Evolutionary conservation across 306 rosid species (phyloP).

Genomic region (Corylus heterophylla): DNA sequence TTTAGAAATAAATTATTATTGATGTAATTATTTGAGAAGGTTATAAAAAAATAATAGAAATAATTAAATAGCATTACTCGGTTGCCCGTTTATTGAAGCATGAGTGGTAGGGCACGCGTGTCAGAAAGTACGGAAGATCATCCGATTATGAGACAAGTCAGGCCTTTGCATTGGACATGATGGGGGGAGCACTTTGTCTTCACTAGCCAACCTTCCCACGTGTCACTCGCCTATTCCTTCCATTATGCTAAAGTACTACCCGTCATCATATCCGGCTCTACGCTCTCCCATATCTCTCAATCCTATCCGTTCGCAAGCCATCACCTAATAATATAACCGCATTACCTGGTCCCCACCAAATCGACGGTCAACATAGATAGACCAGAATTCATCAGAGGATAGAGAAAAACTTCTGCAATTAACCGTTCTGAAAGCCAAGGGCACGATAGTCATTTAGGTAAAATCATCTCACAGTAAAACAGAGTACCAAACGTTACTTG

Average conservation of each 20-base stretch:
- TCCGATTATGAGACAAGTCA: conserved; percentile 10
- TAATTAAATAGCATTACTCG: too few relatives aligned
- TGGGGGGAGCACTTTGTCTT: conserved; percentile 21
- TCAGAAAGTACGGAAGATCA: conserved; percentile 17
- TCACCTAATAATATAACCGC: too few relatives aligned
- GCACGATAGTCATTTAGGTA: conserved; percentile 8
- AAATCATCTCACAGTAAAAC: too few relatives aligned
- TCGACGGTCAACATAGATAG: too few relatives aligned
- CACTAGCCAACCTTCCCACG: not conserved
- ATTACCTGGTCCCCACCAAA: too few relatives aligned
- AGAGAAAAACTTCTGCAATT: too few relatives aligned
- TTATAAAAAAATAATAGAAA: too few relatives aligned
- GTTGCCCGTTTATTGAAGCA: not conserved
- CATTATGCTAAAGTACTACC: not conserved
- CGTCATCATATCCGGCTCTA: too few relatives aligned
- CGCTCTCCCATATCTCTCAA: not conserved
- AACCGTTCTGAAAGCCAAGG: not conserved
- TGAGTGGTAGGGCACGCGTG: not conserved
- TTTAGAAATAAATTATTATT: too few relatives aligned
- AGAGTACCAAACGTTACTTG: too few relatives aligned
- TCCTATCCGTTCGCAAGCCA: not conserved
- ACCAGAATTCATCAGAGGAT: too few relatives aligned
- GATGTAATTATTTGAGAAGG: too few relatives aligned
- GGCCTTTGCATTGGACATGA: conserved; percentile 8
- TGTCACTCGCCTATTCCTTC: conserved; percentile 1